A percentile compares a stretch with the other conserved stretches of the same genome.
Conservation (phyloP, 805 yeast genomes). For the Saturnispora mendoncae region DNA sequence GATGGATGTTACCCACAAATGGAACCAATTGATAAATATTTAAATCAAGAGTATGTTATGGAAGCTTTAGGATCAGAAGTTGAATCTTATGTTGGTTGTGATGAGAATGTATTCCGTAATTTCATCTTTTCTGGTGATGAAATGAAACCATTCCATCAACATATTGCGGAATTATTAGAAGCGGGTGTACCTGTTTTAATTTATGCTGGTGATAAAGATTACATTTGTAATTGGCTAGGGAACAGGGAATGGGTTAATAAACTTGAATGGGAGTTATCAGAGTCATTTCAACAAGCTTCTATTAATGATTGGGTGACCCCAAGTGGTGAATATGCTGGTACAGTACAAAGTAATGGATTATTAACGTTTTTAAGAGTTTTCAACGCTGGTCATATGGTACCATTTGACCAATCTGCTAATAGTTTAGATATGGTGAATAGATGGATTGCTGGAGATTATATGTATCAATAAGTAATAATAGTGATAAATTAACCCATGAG, state of each 20-base stretch:
- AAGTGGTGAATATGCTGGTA: constrained; percentile 29
- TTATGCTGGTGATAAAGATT: constrained; percentile 95
- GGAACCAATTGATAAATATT: constrained; percentile 64
- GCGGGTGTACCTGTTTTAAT: constrained; percentile 70
- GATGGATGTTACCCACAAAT: constrained; percentile 74
- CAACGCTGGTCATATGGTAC: constrained; percentile 96
- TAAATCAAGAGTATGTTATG: constrained; percentile 70
- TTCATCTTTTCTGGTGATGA: constrained; percentile 85
- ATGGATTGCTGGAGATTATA: constrained; percentile 69
- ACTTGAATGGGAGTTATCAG: constrained; percentile 37
- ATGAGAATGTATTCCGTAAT: constrained; percentile 67
- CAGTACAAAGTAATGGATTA: constrained; percentile 40
- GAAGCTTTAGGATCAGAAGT: constrained; percentile 88
- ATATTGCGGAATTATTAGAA: constrained; percentile 64
- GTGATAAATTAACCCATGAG: neutral
- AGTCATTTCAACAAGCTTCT: constrained; percentile 15
- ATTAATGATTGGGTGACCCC: constrained; percentile 23
- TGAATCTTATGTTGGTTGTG: constrained; percentile 65
- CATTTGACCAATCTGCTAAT: constrained; percentile 75
- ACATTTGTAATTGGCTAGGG: constrained; percentile 95
- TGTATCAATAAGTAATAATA: neutral
- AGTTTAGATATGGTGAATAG: constrained; percentile 75
- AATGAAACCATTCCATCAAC: constrained; percentile 80
- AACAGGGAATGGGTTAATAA: constrained; percentile 78
- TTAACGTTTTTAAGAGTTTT: constrained; percentile 78